Conservation (phyloP, 208 protist species). For the Trypanosomatidae sp. region DNA sequence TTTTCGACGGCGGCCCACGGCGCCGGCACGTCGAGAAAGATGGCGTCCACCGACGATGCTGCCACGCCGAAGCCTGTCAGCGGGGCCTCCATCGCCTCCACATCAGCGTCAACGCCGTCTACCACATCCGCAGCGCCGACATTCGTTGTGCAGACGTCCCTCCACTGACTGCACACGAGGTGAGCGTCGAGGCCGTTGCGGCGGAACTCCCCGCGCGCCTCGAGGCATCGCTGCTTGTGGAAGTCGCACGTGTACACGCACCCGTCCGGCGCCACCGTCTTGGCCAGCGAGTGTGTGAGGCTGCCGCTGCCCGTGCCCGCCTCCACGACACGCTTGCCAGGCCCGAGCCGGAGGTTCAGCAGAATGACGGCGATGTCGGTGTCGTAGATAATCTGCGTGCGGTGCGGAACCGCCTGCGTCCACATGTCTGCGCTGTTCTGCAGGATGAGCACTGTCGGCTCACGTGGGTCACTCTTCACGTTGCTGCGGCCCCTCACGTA, state of each 20-base stretch:
- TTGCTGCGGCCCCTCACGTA: constrained; percentile 71
- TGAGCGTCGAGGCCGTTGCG: constrained; percentile 51
- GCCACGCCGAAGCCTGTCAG: constrained; percentile 75
- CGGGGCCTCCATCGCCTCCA: constrained; percentile 39
- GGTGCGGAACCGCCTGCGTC: constrained; percentile 88
- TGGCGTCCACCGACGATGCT: constrained; percentile 71
- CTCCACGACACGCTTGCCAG: constrained; percentile 80
- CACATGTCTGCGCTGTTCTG: constrained; percentile 89
- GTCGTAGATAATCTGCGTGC: constrained; percentile 93
- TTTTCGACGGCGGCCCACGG: constrained; percentile 90
- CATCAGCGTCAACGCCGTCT: constrained; percentile 33
- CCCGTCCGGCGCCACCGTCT: constrained; percentile 77
- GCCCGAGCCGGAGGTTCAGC: constrained; percentile 67
- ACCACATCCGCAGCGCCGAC: constrained; percentile 18
- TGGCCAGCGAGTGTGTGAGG: constrained; percentile 85
- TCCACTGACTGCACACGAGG: constrained; percentile 77
- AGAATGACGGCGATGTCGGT: constrained; percentile 91
- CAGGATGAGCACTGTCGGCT: constrained; percentile 61
- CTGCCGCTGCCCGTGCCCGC: constrained; percentile 91
- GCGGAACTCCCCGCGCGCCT: constrained; percentile 78
- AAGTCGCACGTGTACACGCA: constrained; percentile 90
- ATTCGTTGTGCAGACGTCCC: constrained; percentile 80
- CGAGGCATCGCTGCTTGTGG: constrained; percentile 75
- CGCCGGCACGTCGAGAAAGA: constrained; percentile 93
- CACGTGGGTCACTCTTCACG: constrained; percentile 41